Conservation (phyloP, 2,329 filamentous ascomycete genomes). For the Apiospora koreana region DNA sequence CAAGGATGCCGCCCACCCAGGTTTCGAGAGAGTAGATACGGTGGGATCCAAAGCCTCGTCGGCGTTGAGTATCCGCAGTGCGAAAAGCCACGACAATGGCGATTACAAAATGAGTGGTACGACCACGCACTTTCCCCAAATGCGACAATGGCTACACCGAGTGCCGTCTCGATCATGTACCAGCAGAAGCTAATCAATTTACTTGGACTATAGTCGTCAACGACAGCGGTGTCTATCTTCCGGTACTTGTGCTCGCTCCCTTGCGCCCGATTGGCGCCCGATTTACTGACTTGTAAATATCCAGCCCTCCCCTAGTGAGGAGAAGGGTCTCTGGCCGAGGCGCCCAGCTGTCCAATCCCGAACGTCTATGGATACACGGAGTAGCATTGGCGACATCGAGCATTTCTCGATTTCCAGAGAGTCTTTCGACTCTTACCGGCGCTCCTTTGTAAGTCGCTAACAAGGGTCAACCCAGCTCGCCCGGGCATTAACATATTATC, state of each 20-base stretch:
- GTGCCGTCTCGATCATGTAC: neutral
- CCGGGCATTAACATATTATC: neutral
- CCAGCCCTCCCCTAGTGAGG: constrained; percentile 86
- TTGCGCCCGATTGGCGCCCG: neutral
- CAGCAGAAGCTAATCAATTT: neutral
- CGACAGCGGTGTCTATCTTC: constrained; percentile 91
- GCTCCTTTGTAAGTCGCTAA: constrained; percentile 77
- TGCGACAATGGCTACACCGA: constrained; percentile 12
- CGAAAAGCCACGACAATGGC: constrained; percentile 62
- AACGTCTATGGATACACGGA: constrained; percentile 54
- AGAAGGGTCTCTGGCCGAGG: constrained; percentile 75
- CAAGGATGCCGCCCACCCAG: constrained; percentile 46
- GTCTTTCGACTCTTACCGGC: constrained; percentile 94
- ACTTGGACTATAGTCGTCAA: constrained; percentile 73
- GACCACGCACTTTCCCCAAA: constrained; percentile 29
- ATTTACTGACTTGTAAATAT: constrained; percentile 11
- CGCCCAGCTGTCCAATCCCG: constrained; percentile 49
- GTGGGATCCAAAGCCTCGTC: constrained; percentile 64
- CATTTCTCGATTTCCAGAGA: constrained; percentile 94
- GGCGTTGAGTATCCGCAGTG: constrained; percentile 61
- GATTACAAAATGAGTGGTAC: constrained; percentile 82
- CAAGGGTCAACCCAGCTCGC: neutral
- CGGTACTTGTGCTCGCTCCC: constrained; percentile 55
- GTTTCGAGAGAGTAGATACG: constrained; percentile 64
- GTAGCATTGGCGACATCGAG: constrained; percentile 77